Evolutionary conservation across 192 early-diverging fungal genomes (phyloP).

Genomic region (Backusella westeae): DNA sequence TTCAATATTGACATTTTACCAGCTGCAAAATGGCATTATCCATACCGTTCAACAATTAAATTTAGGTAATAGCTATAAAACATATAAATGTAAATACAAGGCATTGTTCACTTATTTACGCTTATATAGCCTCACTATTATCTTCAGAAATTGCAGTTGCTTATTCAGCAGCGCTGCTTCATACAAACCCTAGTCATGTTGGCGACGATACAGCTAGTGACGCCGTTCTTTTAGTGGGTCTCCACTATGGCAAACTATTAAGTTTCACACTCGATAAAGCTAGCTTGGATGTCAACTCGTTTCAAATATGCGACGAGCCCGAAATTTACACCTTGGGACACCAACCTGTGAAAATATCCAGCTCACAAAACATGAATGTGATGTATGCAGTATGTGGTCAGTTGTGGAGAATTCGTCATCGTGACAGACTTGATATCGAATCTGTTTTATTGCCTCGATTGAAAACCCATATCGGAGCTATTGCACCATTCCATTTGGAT

Average conservation of each 20-base stretch:
- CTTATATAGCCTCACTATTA: background rate
- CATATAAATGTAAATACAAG: background rate
- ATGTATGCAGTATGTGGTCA: constrained; percentile 6
- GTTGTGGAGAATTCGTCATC: background rate
- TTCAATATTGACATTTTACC: background rate
- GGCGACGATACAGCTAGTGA: background rate
- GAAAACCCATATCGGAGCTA: background rate
- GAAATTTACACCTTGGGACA: background rate
- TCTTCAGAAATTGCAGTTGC: background rate
- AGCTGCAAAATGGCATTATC: background rate
- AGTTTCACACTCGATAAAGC: background rate
- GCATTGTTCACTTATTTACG: background rate
- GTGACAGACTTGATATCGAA: background rate
- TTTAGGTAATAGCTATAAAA: background rate
- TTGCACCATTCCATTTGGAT: background rate
- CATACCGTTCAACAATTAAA: background rate
- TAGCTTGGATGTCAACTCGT: background rate
- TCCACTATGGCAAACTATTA: background rate
- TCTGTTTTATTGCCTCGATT: background rate
- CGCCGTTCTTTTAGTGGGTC: background rate
- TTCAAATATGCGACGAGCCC: background rate
- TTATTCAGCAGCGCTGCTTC: background rate
- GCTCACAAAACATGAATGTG: background rate
- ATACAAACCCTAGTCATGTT: background rate
- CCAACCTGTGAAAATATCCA: background rate